A percentile compares a stretch with the other conserved stretches of the same genome.
phyloP scores from a whole-genome alignment of 1,139 yeast genomes.

The Pneumocystis carinii region DNA sequence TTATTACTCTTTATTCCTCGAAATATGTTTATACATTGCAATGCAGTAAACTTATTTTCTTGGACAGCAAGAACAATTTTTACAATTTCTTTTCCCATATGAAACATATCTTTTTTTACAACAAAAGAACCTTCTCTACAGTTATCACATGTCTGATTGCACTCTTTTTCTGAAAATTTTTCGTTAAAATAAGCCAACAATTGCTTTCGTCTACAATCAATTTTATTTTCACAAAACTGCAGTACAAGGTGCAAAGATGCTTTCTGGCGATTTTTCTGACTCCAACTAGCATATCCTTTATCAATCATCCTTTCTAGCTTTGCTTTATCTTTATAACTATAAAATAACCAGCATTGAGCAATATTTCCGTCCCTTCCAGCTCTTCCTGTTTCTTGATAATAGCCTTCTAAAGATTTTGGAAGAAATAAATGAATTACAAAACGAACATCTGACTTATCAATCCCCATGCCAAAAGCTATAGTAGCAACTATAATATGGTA shows the following conservation, averaged over 20 bases:
- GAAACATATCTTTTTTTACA: slow-evolving; percentile 55
- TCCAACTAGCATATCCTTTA: slow-evolving; percentile 46
- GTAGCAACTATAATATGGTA: slow-evolving; percentile 84
- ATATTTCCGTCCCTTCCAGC: slow-evolving; percentile 89
- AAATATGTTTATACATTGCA: slow-evolving; percentile 71
- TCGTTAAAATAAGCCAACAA: slow-evolving; percentile 86
- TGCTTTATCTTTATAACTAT: slow-evolving; percentile 48
- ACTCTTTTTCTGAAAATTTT: slow-evolving; percentile 48
- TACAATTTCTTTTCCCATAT: slow-evolving; percentile 44
- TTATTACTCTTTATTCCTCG: slow-evolving; percentile 58
- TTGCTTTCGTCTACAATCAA: slow-evolving; percentile 81
- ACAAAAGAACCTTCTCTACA: slow-evolving; percentile 44
- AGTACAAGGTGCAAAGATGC: slow-evolving; percentile 68
- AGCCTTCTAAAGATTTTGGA: slow-evolving; percentile 85
- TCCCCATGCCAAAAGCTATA: slow-evolving; percentile 97
- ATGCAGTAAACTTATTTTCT: slow-evolving; percentile 49
- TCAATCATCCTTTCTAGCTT: slow-evolving; percentile 62
- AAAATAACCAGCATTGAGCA: slow-evolving; percentile 72
- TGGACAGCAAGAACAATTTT: slow-evolving; percentile 44
- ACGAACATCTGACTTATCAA: slow-evolving; percentile 88
- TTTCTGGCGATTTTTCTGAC: slow-evolving; percentile 61
- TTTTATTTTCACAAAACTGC: slow-evolving; percentile 78
- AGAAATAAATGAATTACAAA: slow-evolving; percentile 80
- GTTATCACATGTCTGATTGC: slow-evolving; percentile 72
- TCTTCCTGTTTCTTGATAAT: slow-evolving; percentile 97